Evolutionary conservation across 345 rosid genomes (phyloP).

Genomic region (Rhizophora mangle): DNA sequence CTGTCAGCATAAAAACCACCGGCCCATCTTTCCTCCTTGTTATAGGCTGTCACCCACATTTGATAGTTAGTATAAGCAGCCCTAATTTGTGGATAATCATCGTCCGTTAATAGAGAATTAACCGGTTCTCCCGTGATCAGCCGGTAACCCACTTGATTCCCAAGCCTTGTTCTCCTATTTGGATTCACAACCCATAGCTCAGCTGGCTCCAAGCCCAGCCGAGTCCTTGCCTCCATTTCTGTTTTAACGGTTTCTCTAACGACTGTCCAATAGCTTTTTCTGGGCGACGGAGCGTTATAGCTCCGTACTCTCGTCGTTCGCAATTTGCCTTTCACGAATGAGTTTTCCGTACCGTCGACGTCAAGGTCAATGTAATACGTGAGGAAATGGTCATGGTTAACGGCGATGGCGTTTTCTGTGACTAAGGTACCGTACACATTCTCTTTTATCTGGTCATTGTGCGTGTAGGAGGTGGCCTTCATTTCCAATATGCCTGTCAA

Average conservation of each 20-base stretch:
- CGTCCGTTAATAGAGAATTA: conserved; percentile 45
- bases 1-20: conserved; percentile 67
- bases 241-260: conserved; percentile 57
- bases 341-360: conserved; percentile 61
- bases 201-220: conserved; percentile 48
- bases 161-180: conserved; percentile 51
- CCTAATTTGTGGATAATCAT: conserved; percentile 68
- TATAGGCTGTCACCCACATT: conserved; percentile 73
- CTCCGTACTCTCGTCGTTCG: conserved; percentile 33
- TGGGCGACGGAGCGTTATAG: conserved; percentile 31
- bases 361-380: conserved; percentile 77
- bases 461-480: conserved; percentile 50
- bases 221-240: conserved; percentile 57
- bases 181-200: conserved; percentile 65
- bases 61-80: conserved; percentile 58
- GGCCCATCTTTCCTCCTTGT: conserved; percentile 81
- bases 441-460: conserved; percentile 40
- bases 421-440: conserved; percentile 54
- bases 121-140: conserved; percentile 48
- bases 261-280: conserved; percentile 73
- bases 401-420: conserved; percentile 65
- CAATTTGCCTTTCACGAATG: conserved; percentile 60
- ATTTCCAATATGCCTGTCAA: conserved; percentile 60
- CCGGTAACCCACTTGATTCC: conserved; percentile 65
- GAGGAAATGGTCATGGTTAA: conserved; percentile 73